phyloP scores from a whole-genome alignment of 805 yeast genomes.

The Starmerella powellii region DNA sequence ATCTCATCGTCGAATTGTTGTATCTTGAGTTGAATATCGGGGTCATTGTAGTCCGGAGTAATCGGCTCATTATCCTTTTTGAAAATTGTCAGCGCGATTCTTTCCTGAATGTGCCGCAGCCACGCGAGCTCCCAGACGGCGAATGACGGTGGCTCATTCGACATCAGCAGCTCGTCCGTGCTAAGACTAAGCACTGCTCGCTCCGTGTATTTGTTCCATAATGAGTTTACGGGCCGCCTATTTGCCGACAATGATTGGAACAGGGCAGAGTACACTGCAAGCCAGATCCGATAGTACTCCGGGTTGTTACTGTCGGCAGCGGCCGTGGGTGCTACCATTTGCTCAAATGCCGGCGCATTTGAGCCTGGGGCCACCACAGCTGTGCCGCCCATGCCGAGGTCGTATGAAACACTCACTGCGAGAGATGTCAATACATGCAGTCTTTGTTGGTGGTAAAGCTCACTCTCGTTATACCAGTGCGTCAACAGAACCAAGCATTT shows the following conservation, averaged over 20 bases:
- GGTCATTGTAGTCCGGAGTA: conserved; percentile 29
- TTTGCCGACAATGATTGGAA: conserved; percentile 39
- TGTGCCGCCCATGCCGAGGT: conserved; percentile 54
- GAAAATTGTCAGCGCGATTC: conserved; percentile 30
- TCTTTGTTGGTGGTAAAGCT: conserved; percentile 65
- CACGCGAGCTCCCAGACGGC: conserved; percentile 35
- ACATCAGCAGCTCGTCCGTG: background rate
- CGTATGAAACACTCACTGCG: conserved; percentile 58
- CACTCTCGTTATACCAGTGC: conserved; percentile 77
- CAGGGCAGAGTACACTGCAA: conserved; percentile 16
- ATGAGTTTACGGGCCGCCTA: conserved; percentile 44
- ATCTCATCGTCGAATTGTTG: conserved; percentile 42
- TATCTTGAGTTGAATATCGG: conserved; percentile 34
- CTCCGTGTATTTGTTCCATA: conserved; percentile 42
- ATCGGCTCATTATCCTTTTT: conserved; percentile 34
- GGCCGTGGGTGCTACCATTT: conserved; percentile 31
- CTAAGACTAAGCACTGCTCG: conserved; percentile 38
- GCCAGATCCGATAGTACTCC: conserved; percentile 42
- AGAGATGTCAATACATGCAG: conserved; percentile 57
- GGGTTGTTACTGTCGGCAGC: conserved; percentile 32
- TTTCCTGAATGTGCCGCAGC: conserved; percentile 46
- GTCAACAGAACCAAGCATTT: conserved; percentile 50
- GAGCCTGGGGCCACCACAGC: conserved; percentile 19
- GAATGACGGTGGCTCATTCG: conserved; percentile 4
- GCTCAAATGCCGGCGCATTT: conserved; percentile 22